phyloP scores from a whole-genome alignment of 352 stramenopile species.

The Pilasporangium apinafurcum region DNA sequence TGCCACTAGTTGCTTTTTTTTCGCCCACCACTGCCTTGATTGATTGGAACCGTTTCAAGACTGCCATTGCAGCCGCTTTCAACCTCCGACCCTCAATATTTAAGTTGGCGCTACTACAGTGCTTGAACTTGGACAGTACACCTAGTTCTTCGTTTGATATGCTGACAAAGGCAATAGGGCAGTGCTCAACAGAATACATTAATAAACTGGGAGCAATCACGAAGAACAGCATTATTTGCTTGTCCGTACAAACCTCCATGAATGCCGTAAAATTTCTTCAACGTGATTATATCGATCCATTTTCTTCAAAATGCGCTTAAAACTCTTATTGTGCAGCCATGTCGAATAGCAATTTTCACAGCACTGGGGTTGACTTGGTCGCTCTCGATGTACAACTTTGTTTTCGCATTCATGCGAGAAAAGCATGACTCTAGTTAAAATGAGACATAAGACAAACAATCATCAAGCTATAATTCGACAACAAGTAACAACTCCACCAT shows the following conservation, averaged over 20 bases:
- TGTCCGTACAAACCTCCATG: slow-evolving; percentile 37
- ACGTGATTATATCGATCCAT: slow-evolving; percentile 59
- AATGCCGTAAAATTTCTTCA: slow-evolving; percentile 48
- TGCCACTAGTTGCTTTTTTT: neutral
- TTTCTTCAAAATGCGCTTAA: slow-evolving; percentile 62
- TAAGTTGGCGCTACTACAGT: slow-evolving; percentile 46
- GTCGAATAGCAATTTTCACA: slow-evolving; percentile 48
- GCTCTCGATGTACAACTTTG: slow-evolving; percentile 35
- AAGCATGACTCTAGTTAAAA: slow-evolving; percentile 37
- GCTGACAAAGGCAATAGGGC: slow-evolving; percentile 9
- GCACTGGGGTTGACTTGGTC: slow-evolving; percentile 31
- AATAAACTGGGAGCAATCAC: neutral
- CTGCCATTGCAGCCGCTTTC: slow-evolving; percentile 47
- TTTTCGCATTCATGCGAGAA: slow-evolving; percentile 72
- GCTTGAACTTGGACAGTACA: slow-evolving; percentile 54
- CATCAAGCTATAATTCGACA: slow-evolving; percentile 1
- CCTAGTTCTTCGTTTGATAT: slow-evolving; percentile 33
- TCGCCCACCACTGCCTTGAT: slow-evolving; percentile 5
- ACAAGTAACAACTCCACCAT: neutral
- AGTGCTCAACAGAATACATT: neutral
- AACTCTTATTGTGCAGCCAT: slow-evolving; percentile 61
- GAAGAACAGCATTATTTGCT: neutral
- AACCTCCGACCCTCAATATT: slow-evolving; percentile 53
- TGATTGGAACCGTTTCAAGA: slow-evolving; percentile 23
- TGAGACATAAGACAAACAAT: neutral